These are phyloP conservation scores for Botrytis pseudocinerea DNA, from an alignment of 2,329 filamentous ascomycete genomes.

Conservation along the genomic window DNA sequence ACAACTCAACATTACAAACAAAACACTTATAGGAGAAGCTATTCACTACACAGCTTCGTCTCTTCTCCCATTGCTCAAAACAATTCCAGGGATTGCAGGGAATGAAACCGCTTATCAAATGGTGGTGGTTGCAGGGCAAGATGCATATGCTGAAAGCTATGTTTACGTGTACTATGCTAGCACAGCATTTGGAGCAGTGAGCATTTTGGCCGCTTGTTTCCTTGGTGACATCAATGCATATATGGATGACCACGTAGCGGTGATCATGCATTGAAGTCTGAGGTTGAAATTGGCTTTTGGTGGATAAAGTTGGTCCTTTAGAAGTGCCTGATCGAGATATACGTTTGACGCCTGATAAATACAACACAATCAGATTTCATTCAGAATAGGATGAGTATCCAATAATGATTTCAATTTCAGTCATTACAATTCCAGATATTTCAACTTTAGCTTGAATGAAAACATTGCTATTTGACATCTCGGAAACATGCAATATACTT, in stretches of 20 bases:
- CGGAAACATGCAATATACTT: neutral
- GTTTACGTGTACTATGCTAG: constrained; percentile 44
- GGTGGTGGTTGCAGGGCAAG: constrained; percentile 54
- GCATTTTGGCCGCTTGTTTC: constrained; percentile 57
- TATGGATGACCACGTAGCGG: constrained; percentile 37
- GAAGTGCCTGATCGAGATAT: neutral
- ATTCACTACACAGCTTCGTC: constrained; percentile 40
- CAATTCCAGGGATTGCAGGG: constrained; percentile 45
- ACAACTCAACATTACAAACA: constrained; percentile 48
- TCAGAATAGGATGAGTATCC: neutral
- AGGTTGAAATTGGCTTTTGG: neutral
- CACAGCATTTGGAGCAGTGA: constrained; percentile 59
- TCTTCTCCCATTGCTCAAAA: constrained; percentile 44
- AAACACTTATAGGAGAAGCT: constrained; percentile 47
- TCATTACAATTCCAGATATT: neutral
- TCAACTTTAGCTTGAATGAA: neutral
- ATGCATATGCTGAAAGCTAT: constrained; percentile 23
- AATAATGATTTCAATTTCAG: neutral
- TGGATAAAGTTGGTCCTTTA: neutral
- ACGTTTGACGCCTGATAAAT: neutral
- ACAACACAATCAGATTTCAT: neutral
- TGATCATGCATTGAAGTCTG: constrained; percentile 14
- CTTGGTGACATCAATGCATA: constrained; percentile 58
- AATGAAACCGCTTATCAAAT: constrained; percentile 51
- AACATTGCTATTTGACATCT: neutral